Evolutionary conservation across 2,329 filamentous ascomycete genomes (phyloP), one percentile per base, ranked within the genome.

Genomic region (Beauveria brongniartii): DNA sequence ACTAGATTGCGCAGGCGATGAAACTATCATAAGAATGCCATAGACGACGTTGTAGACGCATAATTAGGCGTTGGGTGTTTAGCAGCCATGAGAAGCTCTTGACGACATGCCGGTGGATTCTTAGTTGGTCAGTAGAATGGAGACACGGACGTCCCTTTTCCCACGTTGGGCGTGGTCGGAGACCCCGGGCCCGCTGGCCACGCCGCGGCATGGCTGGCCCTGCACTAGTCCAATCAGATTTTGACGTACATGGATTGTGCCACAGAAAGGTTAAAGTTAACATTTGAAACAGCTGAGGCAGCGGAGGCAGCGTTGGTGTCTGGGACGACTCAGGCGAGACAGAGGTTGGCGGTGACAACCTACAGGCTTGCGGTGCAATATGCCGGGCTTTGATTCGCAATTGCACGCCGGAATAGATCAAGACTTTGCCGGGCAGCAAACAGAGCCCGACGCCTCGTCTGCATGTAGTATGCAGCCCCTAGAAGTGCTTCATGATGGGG

Each of bases 151-250:
- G 41, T 26, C 30, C 44, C 28, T 56, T 56, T 56, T 24, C 9
- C 43, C 40, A 14, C 43, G 43, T 40, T 50, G 22, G 40, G 16
- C 20, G 3, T 48, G 47, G 46, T 47, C 56, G 56, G 56, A 37
- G 47, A 59, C 56, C 37, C 56, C 56, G 56, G 47, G 56, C 56
- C 56, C 44, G 56, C 56, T 26, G 43, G 37, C 47, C 30, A 58
- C 46, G 20, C 22, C 37, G 34, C 55, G 18, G 37, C 46, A 51
- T 59, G 34, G 30, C n/a, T 34, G 34, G 55, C 55, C 56, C 37
- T 41, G 37, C 37, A 50, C 55, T 41, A 51, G 48, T 30, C 56
- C 47, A 51, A 43, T 59, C 12, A 44, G 47, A 52, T 52, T 22
- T 50, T 52, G 34, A 30, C 37, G n/a, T 51, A 14, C 44, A 51